Evolutionary conservation across 2,329 filamentous ascomycete species (phyloP).

Genomic region (Talaromyces verruculosus): DNA sequence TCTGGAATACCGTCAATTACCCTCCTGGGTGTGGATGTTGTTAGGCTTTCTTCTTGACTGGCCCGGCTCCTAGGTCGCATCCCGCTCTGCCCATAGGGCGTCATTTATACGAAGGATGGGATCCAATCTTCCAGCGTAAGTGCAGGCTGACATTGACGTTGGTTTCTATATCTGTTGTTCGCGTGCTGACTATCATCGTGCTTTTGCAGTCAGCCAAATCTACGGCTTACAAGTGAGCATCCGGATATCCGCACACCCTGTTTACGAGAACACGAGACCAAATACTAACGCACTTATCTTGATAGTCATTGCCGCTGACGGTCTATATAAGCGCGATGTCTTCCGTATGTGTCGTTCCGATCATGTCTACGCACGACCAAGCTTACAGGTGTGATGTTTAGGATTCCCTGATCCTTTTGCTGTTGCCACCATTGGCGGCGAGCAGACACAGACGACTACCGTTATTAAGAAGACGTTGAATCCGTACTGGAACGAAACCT

Average conservation of each 20-base stretch:
- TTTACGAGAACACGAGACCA: constrained; percentile 3
- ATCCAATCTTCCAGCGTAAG: constrained; percentile 64
- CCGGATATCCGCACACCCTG: constrained; percentile 5
- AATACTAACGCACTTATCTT: constrained; percentile 12
- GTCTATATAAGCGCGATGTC: constrained; percentile 97
- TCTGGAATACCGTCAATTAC: constrained; percentile 11
- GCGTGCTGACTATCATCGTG: constrained; percentile 26
- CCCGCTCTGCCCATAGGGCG: constrained; percentile 27
- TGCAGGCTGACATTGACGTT: constrained; percentile 27
- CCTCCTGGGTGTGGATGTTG: constrained; percentile 34
- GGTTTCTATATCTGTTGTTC: background rate
- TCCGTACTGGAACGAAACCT: constrained; percentile 99
- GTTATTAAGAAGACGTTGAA: constrained; percentile 97
- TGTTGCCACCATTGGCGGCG: constrained; percentile 93
- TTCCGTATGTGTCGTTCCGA: constrained; percentile 69
- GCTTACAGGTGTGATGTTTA: constrained; percentile 40
- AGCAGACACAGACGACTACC: constrained; percentile 96
- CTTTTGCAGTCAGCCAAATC: constrained; percentile 69
- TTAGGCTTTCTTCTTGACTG: constrained; percentile 38
- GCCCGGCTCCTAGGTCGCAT: constrained; percentile 32
- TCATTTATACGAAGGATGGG: constrained; percentile 48
- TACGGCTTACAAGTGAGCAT: constrained; percentile 82
- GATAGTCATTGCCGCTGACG: constrained; percentile 95
- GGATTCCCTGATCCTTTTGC: constrained; percentile 98
- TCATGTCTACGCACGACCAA: background rate